Conservation (phyloP, 768 basidiomycete species). For the Mycena olivaceomarginata region DNA sequence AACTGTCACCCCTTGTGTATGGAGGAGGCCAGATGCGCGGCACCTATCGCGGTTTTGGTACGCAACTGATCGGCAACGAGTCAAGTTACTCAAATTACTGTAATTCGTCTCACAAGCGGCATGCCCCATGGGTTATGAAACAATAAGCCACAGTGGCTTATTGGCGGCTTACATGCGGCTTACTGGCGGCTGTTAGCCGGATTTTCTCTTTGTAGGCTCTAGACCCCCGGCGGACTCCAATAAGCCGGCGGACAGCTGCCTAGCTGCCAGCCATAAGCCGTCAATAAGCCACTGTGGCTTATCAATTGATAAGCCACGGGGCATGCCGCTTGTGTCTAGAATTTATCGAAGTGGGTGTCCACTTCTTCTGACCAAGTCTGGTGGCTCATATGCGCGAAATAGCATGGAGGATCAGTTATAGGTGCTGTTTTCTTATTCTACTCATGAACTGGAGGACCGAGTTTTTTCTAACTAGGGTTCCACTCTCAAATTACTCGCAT, state of each 20-base stretch:
- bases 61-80: not conserved
- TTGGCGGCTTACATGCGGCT: too few species aligned
- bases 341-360: conserved; percentile 38
- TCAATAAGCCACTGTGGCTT: too few species aligned
- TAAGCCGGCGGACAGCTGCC: too few species aligned
- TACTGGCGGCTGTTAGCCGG: too few species aligned
- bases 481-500: conserved; percentile 46
- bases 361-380: not conserved
- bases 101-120: too few species aligned
- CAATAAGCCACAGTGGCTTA: too few species aligned
- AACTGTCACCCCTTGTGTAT: conserved; percentile 48
- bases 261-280: too few species aligned
- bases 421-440: not conserved
- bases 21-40: conserved; percentile 47
- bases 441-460: not conserved
- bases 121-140: too few species aligned
- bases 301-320: too few species aligned
- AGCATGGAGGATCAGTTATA: conserved; percentile 30
- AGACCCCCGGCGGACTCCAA: too few species aligned
- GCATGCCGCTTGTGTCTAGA: too few species aligned
- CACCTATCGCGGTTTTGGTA: conserved; percentile 47
- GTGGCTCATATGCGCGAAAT: not conserved
- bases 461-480: conserved; percentile 42
- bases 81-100: not conserved
- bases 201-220: too few species aligned